Evolutionary conservation across 768 basidiomycete species (phyloP).

Genomic region (Lactarius hengduanensis): DNA sequence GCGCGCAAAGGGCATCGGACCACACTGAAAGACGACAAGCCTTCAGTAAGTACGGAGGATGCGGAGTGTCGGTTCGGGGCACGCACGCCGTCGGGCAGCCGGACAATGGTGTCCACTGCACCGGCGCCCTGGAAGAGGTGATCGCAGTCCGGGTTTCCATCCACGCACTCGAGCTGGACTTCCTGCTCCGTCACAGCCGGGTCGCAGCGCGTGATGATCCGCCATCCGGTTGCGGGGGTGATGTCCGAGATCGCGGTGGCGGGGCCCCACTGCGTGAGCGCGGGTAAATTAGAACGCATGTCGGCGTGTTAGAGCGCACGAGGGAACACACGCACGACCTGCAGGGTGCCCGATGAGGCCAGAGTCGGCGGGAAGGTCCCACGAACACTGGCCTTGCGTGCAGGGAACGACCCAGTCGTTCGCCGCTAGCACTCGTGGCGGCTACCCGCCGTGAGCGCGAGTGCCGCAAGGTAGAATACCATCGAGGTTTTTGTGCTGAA

Average conservation of each 20-base stretch:
- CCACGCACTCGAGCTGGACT: conserved; percentile 14
- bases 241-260: conserved; percentile 22
- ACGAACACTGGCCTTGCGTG: conserved; percentile 16
- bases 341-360: conserved; percentile 3
- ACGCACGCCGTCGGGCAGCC: conserved; percentile 25
- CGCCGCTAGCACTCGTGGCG: background rate
- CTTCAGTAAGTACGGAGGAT: background rate
- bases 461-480: background rate
- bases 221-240: conserved; percentile 13
- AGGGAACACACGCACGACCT: conserved; percentile 17
- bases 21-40: conserved; percentile 3
- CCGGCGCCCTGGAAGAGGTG: conserved; percentile 27
- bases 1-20: conserved; percentile 13
- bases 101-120: conserved; percentile 29
- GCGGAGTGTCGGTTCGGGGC: background rate
- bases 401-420: conserved; percentile 25
- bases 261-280: conserved; percentile 15
- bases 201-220: conserved; percentile 14
- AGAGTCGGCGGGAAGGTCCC: conserved; percentile 9
- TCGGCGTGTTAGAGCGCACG: background rate
- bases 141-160: conserved; percentile 14
- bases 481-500: background rate
- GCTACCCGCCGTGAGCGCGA: conserved; percentile 1
- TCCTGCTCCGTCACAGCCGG: background rate
- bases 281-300: background rate